Percentiles rank a stretch among this genome's conserved stretches.
Evolutionary conservation across 1,284 basidiomycete species (phyloP).

Genomic region (Thecaphora thlaspeos): DNA sequence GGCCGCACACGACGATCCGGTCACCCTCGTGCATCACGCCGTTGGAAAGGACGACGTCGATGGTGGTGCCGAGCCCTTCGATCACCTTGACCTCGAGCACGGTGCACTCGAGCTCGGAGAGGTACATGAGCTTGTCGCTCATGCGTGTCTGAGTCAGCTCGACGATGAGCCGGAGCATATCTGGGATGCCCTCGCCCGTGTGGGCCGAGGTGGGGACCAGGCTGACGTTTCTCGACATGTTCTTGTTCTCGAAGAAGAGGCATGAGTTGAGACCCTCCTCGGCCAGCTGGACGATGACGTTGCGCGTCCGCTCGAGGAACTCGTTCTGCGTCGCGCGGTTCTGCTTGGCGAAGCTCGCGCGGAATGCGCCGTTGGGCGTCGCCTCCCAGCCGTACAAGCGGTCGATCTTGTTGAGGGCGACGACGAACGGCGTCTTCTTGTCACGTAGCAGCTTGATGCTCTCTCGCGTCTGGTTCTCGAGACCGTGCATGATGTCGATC

Average conservation of each 20-base stretch:
- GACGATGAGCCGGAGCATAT: conserved; percentile 97
- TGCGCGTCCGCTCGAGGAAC: conserved; percentile 83
- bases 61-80: conserved; percentile 96
- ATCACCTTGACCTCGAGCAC: conserved; percentile 99
- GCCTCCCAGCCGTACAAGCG: conserved; percentile 94
- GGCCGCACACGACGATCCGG: conserved; percentile 91
- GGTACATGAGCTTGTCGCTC: conserved; percentile 96
- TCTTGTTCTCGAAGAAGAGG: conserved; percentile 97
- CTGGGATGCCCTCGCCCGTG: conserved; percentile 98
- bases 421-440: conserved; percentile 97
- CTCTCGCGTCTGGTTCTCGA: conserved; percentile 96
- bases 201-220: conserved; percentile 96
- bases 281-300: conserved; percentile 88
- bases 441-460: conserved; percentile 88
- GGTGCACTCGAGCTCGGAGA: conserved; percentile 97
- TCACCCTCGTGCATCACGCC: conserved; percentile 91
- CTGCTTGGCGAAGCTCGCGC: conserved; percentile 86
- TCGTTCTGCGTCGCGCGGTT: conserved; percentile 77
- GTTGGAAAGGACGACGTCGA: conserved; percentile 95
- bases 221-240: conserved; percentile 88
- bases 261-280: conserved; percentile 96
- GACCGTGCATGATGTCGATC: conserved; percentile 98
- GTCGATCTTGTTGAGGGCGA: conserved; percentile 99
- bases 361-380: conserved; percentile 88
- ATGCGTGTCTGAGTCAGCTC: conserved; percentile 97